Evolutionary conservation across 2,329 filamentous ascomycete species (phyloP).

Genomic region (Colletotrichum zoysiae): DNA sequence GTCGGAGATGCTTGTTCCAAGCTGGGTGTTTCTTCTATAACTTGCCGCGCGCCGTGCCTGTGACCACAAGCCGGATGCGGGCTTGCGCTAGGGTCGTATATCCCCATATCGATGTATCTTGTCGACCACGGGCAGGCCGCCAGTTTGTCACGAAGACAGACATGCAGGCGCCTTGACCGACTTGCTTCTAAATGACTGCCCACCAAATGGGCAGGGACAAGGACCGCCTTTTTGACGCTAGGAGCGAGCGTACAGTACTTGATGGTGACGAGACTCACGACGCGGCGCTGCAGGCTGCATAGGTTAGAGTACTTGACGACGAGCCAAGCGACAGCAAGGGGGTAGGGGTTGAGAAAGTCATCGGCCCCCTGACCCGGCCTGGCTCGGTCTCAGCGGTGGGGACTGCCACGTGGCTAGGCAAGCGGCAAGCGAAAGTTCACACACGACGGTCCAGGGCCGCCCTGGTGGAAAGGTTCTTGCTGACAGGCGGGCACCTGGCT

Average conservation of each 20-base stretch:
- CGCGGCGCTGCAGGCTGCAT: neutral
- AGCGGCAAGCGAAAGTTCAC: slow-evolving; percentile 29
- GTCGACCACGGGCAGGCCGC: neutral
- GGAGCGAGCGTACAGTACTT: neutral
- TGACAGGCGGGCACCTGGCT: slow-evolving; percentile 36
- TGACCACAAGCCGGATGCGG: neutral
- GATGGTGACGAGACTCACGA: neutral
- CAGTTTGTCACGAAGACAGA: neutral
- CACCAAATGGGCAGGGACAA: neutral
- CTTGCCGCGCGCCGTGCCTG: neutral
- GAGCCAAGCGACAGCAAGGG: neutral
- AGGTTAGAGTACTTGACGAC: neutral
- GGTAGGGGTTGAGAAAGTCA: neutral
- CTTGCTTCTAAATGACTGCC: neutral
- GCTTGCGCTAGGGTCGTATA: no score
- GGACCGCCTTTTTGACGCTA: neutral
- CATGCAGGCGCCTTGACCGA: neutral
- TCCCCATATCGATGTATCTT: slow-evolving; percentile 15
- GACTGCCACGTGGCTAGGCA: slow-evolving; percentile 39
- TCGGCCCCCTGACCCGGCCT: slow-evolving; percentile 9
- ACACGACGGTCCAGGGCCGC: slow-evolving; percentile 24
- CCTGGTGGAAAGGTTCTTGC: slow-evolving; percentile 13
- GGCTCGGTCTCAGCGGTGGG: slow-evolving; percentile 32
- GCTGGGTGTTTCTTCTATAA: slow-evolving; percentile 19
- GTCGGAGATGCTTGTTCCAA: slow-evolving; percentile 29